A percentile compares a stretch with the other conserved stretches of the same genome.
phyloP scores from a whole-genome alignment of 768 basidiomycete genomes.

The Mycena metata region DNA sequence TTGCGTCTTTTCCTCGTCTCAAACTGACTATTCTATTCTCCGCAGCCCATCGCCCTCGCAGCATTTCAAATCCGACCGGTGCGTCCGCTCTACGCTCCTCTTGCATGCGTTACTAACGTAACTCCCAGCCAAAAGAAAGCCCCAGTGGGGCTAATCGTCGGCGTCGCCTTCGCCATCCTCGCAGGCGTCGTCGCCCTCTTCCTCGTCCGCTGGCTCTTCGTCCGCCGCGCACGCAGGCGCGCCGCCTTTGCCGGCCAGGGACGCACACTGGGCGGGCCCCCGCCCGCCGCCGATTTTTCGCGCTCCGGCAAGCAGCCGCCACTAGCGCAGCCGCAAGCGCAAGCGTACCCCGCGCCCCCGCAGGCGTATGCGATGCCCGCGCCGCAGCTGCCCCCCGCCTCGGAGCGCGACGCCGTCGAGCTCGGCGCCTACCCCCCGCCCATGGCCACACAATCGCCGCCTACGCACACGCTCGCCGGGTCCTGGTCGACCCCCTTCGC shows the following conservation, averaged over 20 bases:
- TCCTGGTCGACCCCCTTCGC: constrained; percentile 18
- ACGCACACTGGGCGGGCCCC: neutral
- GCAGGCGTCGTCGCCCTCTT: neutral
- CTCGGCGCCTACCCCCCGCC: constrained; percentile 15
- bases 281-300: neutral
- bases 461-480: neutral
- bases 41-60: constrained; percentile 3
- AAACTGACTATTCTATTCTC: neutral
- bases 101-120: neutral
- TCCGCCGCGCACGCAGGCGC: neutral
- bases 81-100: neutral
- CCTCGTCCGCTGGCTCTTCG: neutral
- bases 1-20: too few species aligned
- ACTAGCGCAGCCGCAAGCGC: too few species aligned
- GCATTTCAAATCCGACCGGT: constrained; percentile 10
- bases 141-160: constrained; percentile 31
- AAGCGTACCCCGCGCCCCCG: too few species aligned
- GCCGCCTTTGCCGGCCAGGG: neutral
- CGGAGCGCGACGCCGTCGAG: constrained; percentile 29
- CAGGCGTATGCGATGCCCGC: neutral
- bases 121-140: constrained; percentile 12
- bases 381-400: neutral
- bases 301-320: too few species aligned
- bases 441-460: neutral
- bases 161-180: constrained; percentile 30